Evolutionary conservation across 768 basidiomycete genomes (phyloP).

Genomic region (Filobasidium wieringae): DNA sequence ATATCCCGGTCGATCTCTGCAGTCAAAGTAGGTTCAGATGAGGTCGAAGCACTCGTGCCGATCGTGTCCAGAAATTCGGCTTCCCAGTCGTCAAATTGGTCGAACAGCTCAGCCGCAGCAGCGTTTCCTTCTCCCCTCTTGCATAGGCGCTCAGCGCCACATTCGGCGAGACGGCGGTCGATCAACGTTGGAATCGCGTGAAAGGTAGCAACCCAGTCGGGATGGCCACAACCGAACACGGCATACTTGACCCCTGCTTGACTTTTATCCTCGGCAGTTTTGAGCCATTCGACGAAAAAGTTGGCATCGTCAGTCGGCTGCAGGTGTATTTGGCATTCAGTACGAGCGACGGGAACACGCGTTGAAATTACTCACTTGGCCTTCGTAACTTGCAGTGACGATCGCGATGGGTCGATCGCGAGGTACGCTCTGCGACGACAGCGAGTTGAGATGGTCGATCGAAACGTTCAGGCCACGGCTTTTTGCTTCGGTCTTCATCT

Average conservation of each 20-base stretch:
- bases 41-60: background rate
- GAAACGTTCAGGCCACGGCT: conserved; percentile 41
- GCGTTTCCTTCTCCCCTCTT: conserved; percentile 44
- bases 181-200: conserved; percentile 44
- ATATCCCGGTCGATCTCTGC: conserved; percentile 3
- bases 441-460: conserved; percentile 43
- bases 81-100: conserved; percentile 44
- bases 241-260: conserved; percentile 35
- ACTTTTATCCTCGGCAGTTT: conserved; percentile 28
- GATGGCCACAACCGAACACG: conserved; percentile 48
- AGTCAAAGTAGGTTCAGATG: background rate
- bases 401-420: conserved; percentile 45
- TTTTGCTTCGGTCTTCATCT: conserved; percentile 41
- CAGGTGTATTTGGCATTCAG: background rate
- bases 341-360: background rate
- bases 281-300: conserved; percentile 44
- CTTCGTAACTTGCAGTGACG: conserved; percentile 47
- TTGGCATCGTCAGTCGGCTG: conserved; percentile 47
- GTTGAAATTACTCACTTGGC: conserved; percentile 15
- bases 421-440: conserved; percentile 23
- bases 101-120: conserved; percentile 42
- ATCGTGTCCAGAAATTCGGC: conserved; percentile 22
- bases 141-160: conserved; percentile 40
- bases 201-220: conserved; percentile 46
- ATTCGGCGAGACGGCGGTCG: conserved; percentile 39